Conservation (phyloP, 1,139 yeast genomes). For the Meyerozyma carpophila region DNA sequence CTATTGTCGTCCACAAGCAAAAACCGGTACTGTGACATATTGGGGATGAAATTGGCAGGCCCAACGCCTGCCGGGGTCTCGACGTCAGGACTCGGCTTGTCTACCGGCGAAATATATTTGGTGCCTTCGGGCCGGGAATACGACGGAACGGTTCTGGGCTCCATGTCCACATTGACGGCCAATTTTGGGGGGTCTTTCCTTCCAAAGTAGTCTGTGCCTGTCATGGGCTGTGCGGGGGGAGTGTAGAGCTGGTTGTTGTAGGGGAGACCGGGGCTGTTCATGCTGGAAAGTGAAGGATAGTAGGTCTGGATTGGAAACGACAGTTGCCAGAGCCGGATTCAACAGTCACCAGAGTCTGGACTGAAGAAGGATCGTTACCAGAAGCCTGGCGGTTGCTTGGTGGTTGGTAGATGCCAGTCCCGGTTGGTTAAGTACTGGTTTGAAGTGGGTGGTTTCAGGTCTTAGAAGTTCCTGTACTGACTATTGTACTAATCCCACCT, state of each 20-base stretch:
- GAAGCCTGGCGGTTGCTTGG: no score
- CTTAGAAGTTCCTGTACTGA: no score
- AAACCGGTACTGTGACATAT: slow-evolving; percentile 21
- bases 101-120: background rate
- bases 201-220: background rate
- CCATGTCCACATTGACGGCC: background rate
- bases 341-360: no score
- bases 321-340: no score
- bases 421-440: no score
- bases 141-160: background rate
- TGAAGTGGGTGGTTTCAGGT: no score
- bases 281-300: background rate
- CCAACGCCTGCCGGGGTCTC: slow-evolving; percentile 1
- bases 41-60: slow-evolving; percentile 10
- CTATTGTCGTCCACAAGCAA: slow-evolving; percentile 41
- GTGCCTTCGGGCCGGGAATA: background rate
- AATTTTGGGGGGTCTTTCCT: background rate
- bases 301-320: no score
- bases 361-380: no score
- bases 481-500: no score
- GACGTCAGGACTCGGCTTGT: background rate
- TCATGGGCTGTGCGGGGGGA: background rate
- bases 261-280: background rate
- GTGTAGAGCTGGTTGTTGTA: background rate
- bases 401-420: no score